Evolutionary conservation across 495 filamentous ascomycete genomes (phyloP), one percentile per base, ranked within the genome.

Genomic region (Penicillium soppii): DNA sequence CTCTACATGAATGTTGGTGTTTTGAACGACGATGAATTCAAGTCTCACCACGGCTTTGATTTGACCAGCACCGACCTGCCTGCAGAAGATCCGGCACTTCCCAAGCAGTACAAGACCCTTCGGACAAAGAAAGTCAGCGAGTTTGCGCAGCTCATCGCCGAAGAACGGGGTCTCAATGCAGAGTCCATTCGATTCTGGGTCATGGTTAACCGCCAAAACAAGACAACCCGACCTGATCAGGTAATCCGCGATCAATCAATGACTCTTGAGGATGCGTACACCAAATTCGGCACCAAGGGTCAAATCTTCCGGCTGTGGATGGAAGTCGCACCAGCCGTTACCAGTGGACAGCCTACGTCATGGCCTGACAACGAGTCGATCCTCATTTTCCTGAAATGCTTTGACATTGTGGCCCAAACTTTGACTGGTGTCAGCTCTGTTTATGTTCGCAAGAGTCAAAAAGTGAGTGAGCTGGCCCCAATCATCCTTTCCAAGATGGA

Each of bases 201-300:
- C 32, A 96, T 99, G 90, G 95, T 99, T 0, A 97, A 96, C 60
- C 89, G 94, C 8, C 94, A 99, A 62, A 99, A 99, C 64, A 96
- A 96, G 72, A 97, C 94, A 0, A 86, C 87, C 36, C 82, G 94
- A 21, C 94, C 95, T 1, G 94, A 99, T 63, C 83, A 88, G 40
- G 88, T 91, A 4, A 81, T 97, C 41, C 78, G 77, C 52, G 88
- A 94, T 48, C 71, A 80, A 2, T 77, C 84, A n/a, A 87, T 90
- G 69, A 89, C 86, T 5, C 74, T 97, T 13, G 92, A 96, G 61
- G 89, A 95, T 37, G 87, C 88, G 49, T 82, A 82, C 55, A 78
- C 67, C 58, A 88, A 79, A 61, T 81, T 77, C 52, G 82, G 79
- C 41, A 90, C 85, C 15, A 83, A 91, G 58, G 83, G 85, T 35